Percentiles rank a stretch among this genome's conserved stretches.
phyloP scores from a whole-genome alignment of 2,329 filamentous ascomycete species.

The Coniochaeta sp. region DNA sequence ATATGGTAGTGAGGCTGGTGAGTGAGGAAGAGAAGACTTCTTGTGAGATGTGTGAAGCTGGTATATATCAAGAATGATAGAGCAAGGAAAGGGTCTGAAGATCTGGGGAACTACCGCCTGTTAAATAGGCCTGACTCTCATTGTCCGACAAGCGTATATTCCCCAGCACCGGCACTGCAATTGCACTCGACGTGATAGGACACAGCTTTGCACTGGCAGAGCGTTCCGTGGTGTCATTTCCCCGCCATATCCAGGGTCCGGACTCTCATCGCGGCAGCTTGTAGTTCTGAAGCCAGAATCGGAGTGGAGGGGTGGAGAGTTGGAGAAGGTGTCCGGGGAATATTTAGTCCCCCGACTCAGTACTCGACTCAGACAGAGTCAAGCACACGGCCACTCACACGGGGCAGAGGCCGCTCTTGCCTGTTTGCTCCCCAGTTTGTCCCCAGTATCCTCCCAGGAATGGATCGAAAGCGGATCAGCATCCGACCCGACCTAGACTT shows the following conservation, averaged over 20 bases:
- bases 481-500: background rate
- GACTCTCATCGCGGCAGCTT: conserved; percentile 17
- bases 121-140: background rate
- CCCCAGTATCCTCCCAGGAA: background rate
- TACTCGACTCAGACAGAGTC: too few relatives aligned
- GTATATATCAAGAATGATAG: conserved; percentile 4
- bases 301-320: conserved; percentile 16
- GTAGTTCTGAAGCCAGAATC: conserved; percentile 10
- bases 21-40: background rate
- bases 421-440: too few relatives aligned
- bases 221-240: conserved; percentile 16
- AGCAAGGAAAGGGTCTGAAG: background rate
- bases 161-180: conserved; percentile 6
- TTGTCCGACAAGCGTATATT: background rate
- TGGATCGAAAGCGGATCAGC: background rate
- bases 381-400: too few relatives aligned
- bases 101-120: background rate
- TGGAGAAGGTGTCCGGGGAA: conserved; percentile 15
- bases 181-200: conserved; percentile 14
- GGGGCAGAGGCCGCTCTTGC: too few relatives aligned
- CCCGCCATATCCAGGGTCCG: conserved; percentile 17
- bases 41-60: background rate
- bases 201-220: conserved; percentile 2
- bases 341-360: conserved; percentile 21
- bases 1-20: background rate